Evolutionary conservation across 441 rosid species (phyloP).

Genomic region (Croton setiger): DNA sequence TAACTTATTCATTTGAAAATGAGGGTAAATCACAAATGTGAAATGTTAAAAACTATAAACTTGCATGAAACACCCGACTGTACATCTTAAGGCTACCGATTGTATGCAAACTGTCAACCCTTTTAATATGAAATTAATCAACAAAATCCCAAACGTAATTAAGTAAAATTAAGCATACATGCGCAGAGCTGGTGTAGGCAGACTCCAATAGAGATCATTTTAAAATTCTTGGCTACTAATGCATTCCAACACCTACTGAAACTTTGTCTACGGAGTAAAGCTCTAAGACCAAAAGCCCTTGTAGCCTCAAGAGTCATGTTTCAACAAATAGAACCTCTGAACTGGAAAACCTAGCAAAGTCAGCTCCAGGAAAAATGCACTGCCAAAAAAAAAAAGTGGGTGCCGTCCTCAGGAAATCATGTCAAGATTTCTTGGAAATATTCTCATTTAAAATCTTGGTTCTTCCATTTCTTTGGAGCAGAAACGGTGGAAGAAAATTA

Average conservation of each 20-base stretch:
- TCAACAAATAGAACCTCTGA: not conserved
- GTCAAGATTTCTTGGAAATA: conserved; percentile 39
- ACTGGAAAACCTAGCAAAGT: not conserved
- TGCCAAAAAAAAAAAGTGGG: not conserved
- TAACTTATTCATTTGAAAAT: no score
- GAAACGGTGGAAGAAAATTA: conserved; percentile 48
- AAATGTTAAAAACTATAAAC: no score
- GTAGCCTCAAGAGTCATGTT: not conserved
- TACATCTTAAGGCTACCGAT: no score
- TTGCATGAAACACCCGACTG: no score
- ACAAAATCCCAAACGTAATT: not conserved
- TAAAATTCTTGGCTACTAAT: not conserved
- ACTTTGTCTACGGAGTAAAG: not conserved
- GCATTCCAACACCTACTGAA: not conserved
- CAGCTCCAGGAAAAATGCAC: not conserved
- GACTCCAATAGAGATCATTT: not conserved
- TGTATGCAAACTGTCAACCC: no score
- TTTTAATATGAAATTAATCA: no score
- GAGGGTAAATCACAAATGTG: no score
- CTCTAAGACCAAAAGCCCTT: not conserved
- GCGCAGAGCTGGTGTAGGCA: not conserved
- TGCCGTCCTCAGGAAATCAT: not conserved
- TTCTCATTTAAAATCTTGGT: conserved; percentile 14
- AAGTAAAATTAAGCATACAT: not conserved
- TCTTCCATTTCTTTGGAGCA: conserved; percentile 33